Evolutionary conservation across 306 rosid genomes (phyloP).

Genomic region (Cicer judaicum): DNA sequence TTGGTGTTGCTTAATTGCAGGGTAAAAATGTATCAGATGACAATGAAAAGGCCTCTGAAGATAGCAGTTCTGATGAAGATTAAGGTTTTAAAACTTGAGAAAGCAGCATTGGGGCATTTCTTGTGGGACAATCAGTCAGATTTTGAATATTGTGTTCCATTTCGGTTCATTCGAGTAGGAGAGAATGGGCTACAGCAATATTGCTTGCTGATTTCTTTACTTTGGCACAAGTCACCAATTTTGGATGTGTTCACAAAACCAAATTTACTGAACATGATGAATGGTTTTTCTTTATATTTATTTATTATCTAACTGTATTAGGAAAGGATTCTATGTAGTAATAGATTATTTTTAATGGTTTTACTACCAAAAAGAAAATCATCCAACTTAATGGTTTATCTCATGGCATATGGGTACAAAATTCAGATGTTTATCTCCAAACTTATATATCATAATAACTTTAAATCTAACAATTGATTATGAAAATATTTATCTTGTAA

Average conservation of each 20-base stretch:
- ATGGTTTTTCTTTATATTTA: background rate
- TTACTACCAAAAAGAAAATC: background rate
- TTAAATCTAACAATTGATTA: no score
- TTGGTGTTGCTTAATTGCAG: slow-evolving; percentile 46
- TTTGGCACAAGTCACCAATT: background rate
- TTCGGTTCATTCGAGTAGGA: background rate
- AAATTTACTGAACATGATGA: slow-evolving; percentile 20
- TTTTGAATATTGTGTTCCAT: slow-evolving; percentile 16
- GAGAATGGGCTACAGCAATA: background rate
- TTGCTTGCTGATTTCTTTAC: background rate
- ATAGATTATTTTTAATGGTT: background rate
- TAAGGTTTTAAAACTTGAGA: slow-evolving; percentile 41
- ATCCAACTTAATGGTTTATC: background rate
- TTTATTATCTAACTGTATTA: background rate
- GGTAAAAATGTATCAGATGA: slow-evolving; percentile 61
- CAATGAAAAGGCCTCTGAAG: slow-evolving; percentile 57
- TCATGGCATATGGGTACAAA: no score
- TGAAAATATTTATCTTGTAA: no score
- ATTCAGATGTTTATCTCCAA: no score
- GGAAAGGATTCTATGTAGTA: background rate
- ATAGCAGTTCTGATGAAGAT: slow-evolving; percentile 56
- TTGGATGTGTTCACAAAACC: slow-evolving; percentile 1
- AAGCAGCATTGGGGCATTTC: slow-evolving; percentile 12
- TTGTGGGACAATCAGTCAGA: slow-evolving; percentile 12
- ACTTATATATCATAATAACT: no score